Evolutionary conservation across 1,284 basidiomycete genomes (phyloP), one percentile per base, ranked within the genome.

Genomic region (Mycena sp.): DNA sequence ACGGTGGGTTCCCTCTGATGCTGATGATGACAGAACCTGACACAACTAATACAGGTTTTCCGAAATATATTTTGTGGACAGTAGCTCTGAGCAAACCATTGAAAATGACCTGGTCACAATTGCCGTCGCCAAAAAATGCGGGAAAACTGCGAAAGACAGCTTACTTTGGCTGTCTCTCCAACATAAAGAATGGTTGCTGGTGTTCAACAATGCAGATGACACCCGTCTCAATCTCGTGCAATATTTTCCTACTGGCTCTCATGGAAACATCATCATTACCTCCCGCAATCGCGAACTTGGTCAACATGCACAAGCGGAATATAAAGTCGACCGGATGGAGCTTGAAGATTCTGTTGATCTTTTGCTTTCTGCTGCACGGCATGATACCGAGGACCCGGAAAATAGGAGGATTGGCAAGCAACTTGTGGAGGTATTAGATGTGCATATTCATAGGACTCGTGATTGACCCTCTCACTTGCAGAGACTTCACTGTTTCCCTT

Each of bases 121-220:
- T 21, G 48, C 51, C 5, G 29, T 38, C 21, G 12, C 35, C 32
- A 26, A 37, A 2, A 35, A 52, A 38, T 21, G 35, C 25, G 48
- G 46, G 23, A 45, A 17, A 45, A 32, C 56, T 14, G 11, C 37
- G 1, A 30, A 61, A 38, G 63, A 55, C 7, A 38, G 35, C 4
- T 30, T 29, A 6, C 21, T 14, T 3, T 63, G 60, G 55, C 40
- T 66, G 21, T 14, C 14, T 4, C 19, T 25, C 23, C 35, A 63
- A n/a, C 17, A 3, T 5, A 35, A 53, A 10, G 46, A 63, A 6
- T 66, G 64, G 64, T 29, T 66, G n/a, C n/a, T 66, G 6, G n/a
- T 66, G 26, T 66, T 59, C 37, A 43, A 66, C 25, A 66, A 66
- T 59, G 64, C 64, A 32, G 64, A 66, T 48, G 61, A 66, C 45